Percentiles rank a stretch among this genome's conserved stretches.
These are phyloP conservation scores for Flaveria trinervia DNA, from an alignment of 129 eudicot species.

Conservation along the genomic window DNA sequence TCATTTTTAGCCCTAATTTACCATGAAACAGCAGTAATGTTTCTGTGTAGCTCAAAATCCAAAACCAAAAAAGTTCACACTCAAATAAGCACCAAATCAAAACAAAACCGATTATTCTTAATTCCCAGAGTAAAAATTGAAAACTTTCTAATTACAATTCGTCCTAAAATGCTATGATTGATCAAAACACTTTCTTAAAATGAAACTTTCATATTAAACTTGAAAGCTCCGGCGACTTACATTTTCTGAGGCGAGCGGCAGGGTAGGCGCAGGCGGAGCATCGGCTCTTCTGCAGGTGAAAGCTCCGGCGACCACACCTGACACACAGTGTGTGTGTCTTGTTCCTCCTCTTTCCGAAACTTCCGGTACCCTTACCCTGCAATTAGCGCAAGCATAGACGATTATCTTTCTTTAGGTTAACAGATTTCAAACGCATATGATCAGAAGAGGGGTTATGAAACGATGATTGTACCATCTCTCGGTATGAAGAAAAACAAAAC, in stretches of 20 bases:
- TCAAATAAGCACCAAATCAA: neutral
- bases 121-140: too few species aligned
- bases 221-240: conserved; percentile 21
- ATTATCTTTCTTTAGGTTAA: neutral
- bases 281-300: conserved; percentile 52
- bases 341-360: conserved; percentile 63
- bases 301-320: conserved; percentile 49
- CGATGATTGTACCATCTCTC: conserved; percentile 29
- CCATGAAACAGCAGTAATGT: neutral
- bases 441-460: neutral
- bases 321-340: conserved; percentile 60
- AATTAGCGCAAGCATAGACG: conserved; percentile 12
- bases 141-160: too few species aligned
- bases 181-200: too few species aligned
- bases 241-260: conserved; percentile 54
- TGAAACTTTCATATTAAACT: too few species aligned
- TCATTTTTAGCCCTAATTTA: neutral
- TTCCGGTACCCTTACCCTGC: conserved; percentile 56
- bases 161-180: too few species aligned
- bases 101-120: neutral
- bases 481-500: conserved; percentile 17
- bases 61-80: neutral
- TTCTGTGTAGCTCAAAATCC: neutral
- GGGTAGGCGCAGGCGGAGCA: conserved; percentile 57
- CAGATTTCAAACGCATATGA: neutral